Conservation (phyloP, 2,329 filamentous ascomycete species). For the Pseudomassariella vexata region DNA sequence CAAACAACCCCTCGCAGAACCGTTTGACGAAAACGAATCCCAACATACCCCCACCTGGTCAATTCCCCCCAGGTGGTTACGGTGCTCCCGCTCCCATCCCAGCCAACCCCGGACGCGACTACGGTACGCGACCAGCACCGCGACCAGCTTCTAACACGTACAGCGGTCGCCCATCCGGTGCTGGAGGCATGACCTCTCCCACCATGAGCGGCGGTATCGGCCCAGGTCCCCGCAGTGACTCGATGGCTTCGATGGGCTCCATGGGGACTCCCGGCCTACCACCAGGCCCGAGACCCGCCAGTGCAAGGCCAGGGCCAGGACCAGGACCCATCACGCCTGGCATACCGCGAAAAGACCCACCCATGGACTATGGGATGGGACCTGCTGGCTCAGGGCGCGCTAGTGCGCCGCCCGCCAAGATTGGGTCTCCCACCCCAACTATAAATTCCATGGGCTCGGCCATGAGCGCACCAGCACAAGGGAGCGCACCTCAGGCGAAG, state of each 20-base stretch:
- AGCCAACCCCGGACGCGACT: conserved; percentile 26
- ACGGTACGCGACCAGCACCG: conserved; percentile 31
- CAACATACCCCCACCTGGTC: conserved; percentile 21
- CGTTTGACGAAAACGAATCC: conserved; percentile 32
- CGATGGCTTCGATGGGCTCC: neutral
- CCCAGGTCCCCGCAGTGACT: conserved; percentile 12
- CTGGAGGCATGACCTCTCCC: conserved; percentile 14
- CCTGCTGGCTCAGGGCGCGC: conserved; percentile 29
- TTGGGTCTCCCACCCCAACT: conserved; percentile 21
- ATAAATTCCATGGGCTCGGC: conserved; percentile 22
- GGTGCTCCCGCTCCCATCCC: conserved; percentile 10
- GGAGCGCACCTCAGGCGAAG: conserved; percentile 32
- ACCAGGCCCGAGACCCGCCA: conserved; percentile 16
- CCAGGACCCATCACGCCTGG: too few species aligned
- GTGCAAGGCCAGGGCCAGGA: conserved; percentile 12
- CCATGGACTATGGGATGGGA: conserved; percentile 18
- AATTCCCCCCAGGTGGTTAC: conserved; percentile 16
- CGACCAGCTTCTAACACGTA: conserved; percentile 22
- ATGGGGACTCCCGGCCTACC: conserved; percentile 17
- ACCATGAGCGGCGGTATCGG: conserved; percentile 22
- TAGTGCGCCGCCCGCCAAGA: conserved; percentile 27
- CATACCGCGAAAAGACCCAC: conserved; percentile 18
- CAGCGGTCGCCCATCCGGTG: conserved; percentile 18
- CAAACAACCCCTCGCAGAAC: conserved; percentile 27
- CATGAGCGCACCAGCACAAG: conserved; percentile 17